Percentiles rank a stretch among this genome's conserved stretches.
These are phyloP conservation scores for Halenospora varia DNA, from an alignment of 495 filamentous ascomycete species.

Conservation along the genomic window DNA sequence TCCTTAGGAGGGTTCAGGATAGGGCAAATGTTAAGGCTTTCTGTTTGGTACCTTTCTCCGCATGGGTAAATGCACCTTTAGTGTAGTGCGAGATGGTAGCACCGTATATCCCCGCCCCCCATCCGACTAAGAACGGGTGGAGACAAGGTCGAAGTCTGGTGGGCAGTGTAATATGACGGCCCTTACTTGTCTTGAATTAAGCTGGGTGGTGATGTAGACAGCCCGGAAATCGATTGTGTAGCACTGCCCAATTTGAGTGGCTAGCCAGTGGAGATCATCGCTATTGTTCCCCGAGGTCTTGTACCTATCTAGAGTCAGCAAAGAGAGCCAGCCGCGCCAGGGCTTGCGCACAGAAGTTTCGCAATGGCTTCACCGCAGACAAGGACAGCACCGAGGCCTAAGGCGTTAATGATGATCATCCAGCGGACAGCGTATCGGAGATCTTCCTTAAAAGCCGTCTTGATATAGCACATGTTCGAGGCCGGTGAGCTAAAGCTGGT, in stretches of 20 bases:
- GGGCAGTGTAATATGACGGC: no score
- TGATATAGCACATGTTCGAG: no score
- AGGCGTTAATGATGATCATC: constrained; percentile 12
- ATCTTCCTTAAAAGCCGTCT: constrained; percentile 4
- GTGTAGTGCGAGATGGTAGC: no score
- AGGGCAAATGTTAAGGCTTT: no score
- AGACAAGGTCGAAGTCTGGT: no score
- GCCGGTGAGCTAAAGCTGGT: no score
- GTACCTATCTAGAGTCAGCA: neutral
- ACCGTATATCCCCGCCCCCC: no score
- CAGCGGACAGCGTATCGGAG: constrained; percentile 12
- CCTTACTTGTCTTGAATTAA: no score
- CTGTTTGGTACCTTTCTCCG: no score
- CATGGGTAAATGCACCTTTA: no score
- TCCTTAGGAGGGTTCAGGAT: no score
- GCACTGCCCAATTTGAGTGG: neutral
- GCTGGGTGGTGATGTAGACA: neutral
- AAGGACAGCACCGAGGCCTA: constrained; percentile 6
- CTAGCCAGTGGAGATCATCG: neutral
- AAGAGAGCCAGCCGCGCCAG: neutral
- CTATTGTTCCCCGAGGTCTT: neutral
- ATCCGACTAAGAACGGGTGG: no score
- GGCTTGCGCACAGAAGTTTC: neutral
- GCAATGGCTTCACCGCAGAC: constrained; percentile 1
- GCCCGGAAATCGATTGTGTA: neutral